Evolutionary conservation across 1,284 basidiomycete species (phyloP).

Genomic region (Tilletiaria anomala): DNA sequence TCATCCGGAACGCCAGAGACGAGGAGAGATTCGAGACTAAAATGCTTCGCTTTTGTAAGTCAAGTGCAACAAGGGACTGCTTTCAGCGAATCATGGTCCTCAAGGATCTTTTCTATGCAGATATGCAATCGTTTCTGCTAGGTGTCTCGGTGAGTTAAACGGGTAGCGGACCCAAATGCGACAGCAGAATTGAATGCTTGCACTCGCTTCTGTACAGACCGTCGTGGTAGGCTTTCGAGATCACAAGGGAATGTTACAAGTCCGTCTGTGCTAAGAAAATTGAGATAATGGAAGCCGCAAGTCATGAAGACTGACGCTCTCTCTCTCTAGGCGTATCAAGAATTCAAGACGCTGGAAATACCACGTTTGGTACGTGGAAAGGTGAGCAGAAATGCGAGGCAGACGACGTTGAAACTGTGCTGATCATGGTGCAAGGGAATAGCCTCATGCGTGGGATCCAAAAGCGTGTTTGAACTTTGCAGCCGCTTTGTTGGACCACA

Average conservation of each 20-base stretch:
- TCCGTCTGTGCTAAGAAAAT: too few species aligned
- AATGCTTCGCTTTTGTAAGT: slow-evolving; percentile 67
- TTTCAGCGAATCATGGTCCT: background rate
- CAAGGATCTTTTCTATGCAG: too few species aligned
- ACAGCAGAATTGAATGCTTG: slow-evolving; percentile 17
- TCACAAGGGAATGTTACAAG: too few species aligned
- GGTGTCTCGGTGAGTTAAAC: slow-evolving; percentile 58
- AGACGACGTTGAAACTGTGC: too few species aligned
- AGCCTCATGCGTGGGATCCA: slow-evolving; percentile 63
- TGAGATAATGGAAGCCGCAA: too few species aligned
- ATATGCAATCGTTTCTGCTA: slow-evolving; percentile 76
- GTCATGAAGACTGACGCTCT: too few species aligned
- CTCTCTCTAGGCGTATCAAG: too few species aligned
- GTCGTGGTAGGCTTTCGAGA: too few species aligned
- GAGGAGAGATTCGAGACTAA: slow-evolving; percentile 63
- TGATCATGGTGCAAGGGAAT: too few species aligned
- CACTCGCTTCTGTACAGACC: too few species aligned
- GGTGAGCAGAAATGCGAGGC: too few species aligned
- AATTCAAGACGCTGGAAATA: slow-evolving; percentile 39
- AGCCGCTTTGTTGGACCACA: slow-evolving; percentile 6
- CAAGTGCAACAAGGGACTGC: background rate
- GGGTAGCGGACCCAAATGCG: slow-evolving; percentile 46
- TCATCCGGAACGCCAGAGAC: slow-evolving; percentile 56
- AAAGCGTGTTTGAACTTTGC: slow-evolving; percentile 61
- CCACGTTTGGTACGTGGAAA: slow-evolving; percentile 31